Conservation (phyloP, 148 eudicot genomes). For the Spergularia bocconei region DNA sequence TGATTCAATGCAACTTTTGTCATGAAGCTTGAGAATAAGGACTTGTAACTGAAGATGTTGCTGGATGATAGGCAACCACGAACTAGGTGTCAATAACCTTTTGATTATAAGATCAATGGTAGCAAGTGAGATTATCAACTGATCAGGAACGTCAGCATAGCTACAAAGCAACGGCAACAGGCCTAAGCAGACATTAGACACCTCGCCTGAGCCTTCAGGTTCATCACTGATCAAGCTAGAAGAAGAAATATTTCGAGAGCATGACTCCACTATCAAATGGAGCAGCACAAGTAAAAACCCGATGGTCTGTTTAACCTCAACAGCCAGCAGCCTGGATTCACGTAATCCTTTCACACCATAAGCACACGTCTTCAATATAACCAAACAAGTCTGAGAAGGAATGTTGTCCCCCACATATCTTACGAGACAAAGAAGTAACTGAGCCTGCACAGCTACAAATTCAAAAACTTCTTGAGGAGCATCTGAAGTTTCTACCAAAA, state of each 20-base stretch:
- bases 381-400: constrained; percentile 41
- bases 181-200: constrained; percentile 57
- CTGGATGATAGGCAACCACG: constrained; percentile 84
- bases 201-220: constrained; percentile 40
- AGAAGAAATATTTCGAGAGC: constrained; percentile 26
- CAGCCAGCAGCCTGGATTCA: constrained; percentile 36
- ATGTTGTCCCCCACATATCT: constrained; percentile 34
- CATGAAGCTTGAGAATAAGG: constrained; percentile 63
- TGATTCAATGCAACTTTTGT: constrained; percentile 32
- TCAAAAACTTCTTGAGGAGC: constrained; percentile 52
- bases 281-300: constrained; percentile 54
- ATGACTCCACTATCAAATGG: constrained; percentile 40
- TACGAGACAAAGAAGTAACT: constrained; percentile 61
- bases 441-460: constrained; percentile 59
- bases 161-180: constrained; percentile 76
- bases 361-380: constrained; percentile 55
- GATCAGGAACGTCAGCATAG: constrained; percentile 54
- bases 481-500: constrained; percentile 47
- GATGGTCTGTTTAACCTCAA: constrained; percentile 43
- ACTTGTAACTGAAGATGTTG: constrained; percentile 65
- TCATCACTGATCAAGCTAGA: constrained; percentile 36
- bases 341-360: constrained; percentile 62
- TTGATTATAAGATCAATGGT: constrained; percentile 60
- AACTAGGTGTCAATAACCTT: constrained; percentile 49
- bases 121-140: constrained; percentile 56